phyloP scores from a whole-genome alignment of 2,329 filamentous ascomycete genomes.

The Penicillium sp. region DNA sequence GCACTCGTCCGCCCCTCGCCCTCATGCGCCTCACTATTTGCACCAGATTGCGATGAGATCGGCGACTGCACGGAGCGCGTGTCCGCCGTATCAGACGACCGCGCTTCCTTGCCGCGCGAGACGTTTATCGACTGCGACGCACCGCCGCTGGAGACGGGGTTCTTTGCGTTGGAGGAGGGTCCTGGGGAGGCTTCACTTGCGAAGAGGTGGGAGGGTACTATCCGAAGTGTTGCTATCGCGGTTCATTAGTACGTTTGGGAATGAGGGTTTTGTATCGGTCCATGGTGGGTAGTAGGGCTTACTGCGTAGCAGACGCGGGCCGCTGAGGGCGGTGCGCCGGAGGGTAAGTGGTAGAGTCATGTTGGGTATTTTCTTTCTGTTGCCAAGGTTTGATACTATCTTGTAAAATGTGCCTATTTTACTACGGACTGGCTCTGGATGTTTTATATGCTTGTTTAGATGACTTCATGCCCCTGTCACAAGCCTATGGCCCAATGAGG shows the following conservation, averaged over 20 bases:
- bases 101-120: conserved; percentile 11
- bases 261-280: no score
- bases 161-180: conserved; percentile 6
- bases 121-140: conserved; percentile 8
- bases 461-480: background rate
- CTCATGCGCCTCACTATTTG: conserved; percentile 18
- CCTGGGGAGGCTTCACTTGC: background rate
- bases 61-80: conserved; percentile 9
- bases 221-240: background rate
- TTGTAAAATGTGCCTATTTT: no score
- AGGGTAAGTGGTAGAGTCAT: no score
- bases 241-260: no score
- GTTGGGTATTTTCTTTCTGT: no score
- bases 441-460: background rate
- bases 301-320: no score
- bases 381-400: no score
- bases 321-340: no score
- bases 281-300: no score
- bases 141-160: conserved; percentile 8
- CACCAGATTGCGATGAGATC: background rate
- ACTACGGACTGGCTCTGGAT: no score
- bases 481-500: no score
- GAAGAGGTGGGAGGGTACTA: background rate
- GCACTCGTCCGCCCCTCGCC: conserved; percentile 15
- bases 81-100: conserved; percentile 3